phyloP scores from a whole-genome alignment of 331 rosid genomes.

The Quercus tomentella region DNA sequence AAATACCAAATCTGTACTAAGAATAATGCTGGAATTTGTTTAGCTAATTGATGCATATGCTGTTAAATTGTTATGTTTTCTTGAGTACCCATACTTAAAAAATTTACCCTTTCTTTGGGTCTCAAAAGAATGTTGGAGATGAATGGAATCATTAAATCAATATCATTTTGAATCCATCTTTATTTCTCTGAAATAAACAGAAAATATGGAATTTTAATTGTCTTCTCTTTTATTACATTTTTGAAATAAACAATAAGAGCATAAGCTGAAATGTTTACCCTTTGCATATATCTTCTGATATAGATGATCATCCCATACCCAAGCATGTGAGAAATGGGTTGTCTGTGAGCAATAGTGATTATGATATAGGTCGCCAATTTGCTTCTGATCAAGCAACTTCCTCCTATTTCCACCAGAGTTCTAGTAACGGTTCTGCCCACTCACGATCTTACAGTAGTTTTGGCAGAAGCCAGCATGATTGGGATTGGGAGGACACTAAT shows the following conservation, averaged over 20 bases:
- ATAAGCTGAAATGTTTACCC: not conserved
- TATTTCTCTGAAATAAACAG: not conserved
- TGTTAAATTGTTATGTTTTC: no score
- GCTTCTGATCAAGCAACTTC: slow-evolving; percentile 6
- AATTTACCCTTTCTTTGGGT: not conserved
- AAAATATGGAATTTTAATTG: not conserved
- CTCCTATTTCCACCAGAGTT: not conserved
- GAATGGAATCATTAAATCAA: not conserved
- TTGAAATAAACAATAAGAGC: not conserved
- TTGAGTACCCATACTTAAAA: not conserved
- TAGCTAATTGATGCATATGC: not conserved
- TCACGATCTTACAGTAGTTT: slow-evolving; percentile 14
- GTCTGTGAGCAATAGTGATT: not conserved
- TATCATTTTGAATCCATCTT: not conserved
- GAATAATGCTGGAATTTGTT: not conserved
- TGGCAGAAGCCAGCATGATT: slow-evolving; percentile 6
- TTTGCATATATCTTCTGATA: not conserved
- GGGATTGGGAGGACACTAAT: slow-evolving; percentile 9
- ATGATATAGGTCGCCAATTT: not conserved
- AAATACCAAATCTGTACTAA: not conserved
- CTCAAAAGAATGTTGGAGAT: not conserved
- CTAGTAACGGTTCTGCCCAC: not conserved
- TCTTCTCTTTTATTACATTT: not conserved
- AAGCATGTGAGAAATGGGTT: slow-evolving; percentile 1
- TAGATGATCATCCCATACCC: not conserved